These are phyloP conservation scores for Acacia concinna DNA, from an alignment of 331 rosid genomes.

Conservation along the genomic window DNA sequence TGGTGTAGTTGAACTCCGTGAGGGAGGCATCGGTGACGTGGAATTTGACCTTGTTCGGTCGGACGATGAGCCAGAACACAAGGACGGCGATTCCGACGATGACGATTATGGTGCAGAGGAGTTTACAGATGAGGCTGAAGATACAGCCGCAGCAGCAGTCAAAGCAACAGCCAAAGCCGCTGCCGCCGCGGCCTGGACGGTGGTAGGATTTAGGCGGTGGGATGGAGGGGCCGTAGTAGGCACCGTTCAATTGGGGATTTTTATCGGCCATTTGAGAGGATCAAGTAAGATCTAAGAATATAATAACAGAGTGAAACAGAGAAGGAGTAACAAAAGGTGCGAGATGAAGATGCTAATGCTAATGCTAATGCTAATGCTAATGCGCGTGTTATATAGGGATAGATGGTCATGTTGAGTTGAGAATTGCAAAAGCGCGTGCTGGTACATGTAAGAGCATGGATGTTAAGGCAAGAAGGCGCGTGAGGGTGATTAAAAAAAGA, in stretches of 20 bases:
- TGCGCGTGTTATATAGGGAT: background rate
- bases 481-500: background rate
- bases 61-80: constrained; percentile 69
- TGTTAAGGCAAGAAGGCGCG: background rate
- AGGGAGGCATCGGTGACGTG: constrained; percentile 61
- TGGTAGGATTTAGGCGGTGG: constrained; percentile 38
- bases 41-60: constrained; percentile 61
- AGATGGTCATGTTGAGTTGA: background rate
- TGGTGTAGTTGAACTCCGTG: constrained; percentile 52
- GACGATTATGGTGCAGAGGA: constrained; percentile 44
- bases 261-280: constrained; percentile 23
- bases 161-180: constrained; percentile 8
- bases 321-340: no score
- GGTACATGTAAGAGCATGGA: background rate
- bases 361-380: no score
- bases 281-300: background rate
- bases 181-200: constrained; percentile 8
- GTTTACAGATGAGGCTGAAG: constrained; percentile 54
- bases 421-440: background rate
- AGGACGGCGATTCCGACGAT: constrained; percentile 38
- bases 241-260: constrained; percentile 39
- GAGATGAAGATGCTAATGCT: background rate
- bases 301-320: background rate
- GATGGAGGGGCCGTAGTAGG: constrained; percentile 50
- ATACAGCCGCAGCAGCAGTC: constrained; percentile 55